Conservation (phyloP, 306 rosid species). For the Castanopsis chinensis region DNA sequence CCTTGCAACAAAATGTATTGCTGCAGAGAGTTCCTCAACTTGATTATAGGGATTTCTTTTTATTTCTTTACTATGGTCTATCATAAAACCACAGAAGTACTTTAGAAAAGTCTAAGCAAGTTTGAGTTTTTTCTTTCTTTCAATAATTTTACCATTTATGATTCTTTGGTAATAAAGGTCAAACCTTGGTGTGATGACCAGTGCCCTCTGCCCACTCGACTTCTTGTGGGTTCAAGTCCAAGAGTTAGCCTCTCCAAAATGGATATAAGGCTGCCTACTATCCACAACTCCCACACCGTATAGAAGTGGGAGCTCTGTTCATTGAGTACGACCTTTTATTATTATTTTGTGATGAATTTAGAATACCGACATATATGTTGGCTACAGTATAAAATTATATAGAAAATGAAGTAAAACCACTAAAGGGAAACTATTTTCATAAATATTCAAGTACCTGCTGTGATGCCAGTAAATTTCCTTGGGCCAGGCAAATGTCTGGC, state of each 20-base stretch:
- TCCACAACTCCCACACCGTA: no score
- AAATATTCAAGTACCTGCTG: conserved; percentile 29
- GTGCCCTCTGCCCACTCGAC: no score
- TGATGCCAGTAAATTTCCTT: not conserved
- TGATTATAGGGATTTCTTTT: not conserved
- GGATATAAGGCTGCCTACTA: no score
- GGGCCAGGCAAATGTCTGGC: not conserved
- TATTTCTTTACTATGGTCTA: not conserved
- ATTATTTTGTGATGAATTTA: not conserved
- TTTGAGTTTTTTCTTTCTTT: not conserved
- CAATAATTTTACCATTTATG: not conserved
- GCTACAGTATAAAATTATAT: conserved; percentile 3
- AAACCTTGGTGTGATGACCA: no score
- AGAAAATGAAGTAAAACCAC: conserved; percentile 13
- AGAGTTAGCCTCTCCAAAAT: no score
- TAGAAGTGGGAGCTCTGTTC: no score
- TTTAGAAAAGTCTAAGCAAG: not conserved
- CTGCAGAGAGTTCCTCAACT: not conserved
- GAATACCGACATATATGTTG: not conserved
- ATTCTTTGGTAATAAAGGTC: no score
- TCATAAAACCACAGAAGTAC: not conserved
- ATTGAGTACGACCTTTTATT: not conserved
- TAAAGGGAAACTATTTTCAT: conserved; percentile 3
- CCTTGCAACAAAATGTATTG: not conserved
- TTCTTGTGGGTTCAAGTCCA: no score